Percentiles rank a stretch among this genome's conserved stretches.
phyloP scores from a whole-genome alignment of 805 yeast species.

The Pichia nanzhaoensis region DNA sequence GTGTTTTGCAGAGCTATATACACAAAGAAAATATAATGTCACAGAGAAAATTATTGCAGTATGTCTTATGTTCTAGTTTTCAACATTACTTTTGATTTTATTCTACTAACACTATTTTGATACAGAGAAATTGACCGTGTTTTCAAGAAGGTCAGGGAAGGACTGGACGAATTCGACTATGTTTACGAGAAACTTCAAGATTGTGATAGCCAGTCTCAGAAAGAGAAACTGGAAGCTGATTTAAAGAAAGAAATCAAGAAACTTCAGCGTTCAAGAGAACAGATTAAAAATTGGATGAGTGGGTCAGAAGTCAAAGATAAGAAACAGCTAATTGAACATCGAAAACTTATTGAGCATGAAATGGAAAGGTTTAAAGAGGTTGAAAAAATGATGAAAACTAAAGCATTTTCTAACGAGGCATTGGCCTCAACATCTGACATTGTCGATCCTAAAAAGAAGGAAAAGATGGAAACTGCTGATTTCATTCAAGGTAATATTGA shows the following conservation, averaged over 20 bases:
- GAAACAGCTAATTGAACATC: slow-evolving; percentile 69
- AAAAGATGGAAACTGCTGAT: slow-evolving; percentile 63
- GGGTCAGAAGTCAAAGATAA: slow-evolving; percentile 90
- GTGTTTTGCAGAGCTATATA: background rate
- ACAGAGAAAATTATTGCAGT: slow-evolving; percentile 45
- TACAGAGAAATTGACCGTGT: slow-evolving; percentile 81
- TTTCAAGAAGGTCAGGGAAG: slow-evolving; percentile 87
- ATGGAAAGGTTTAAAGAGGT: slow-evolving; percentile 96
- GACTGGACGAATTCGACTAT: slow-evolving; percentile 76
- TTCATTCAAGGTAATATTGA: slow-evolving; percentile 70
- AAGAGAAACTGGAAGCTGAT: slow-evolving; percentile 89
- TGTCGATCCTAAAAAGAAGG: slow-evolving; percentile 74
- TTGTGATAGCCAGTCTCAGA: slow-evolving; percentile 78
- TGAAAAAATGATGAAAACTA: slow-evolving; percentile 87
- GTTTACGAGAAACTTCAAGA: slow-evolving; percentile 78
- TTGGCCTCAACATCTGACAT: slow-evolving; percentile 50
- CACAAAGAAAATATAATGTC: slow-evolving; percentile 30
- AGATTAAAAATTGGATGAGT: slow-evolving; percentile 89
- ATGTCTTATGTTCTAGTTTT: slow-evolving; percentile 22
- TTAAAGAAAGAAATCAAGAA: slow-evolving; percentile 92
- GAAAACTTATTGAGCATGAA: slow-evolving; percentile 61
- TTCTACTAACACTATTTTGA: slow-evolving; percentile 2
- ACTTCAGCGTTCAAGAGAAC: slow-evolving; percentile 88
- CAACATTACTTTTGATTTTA: background rate
- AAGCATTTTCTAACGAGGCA: slow-evolving; percentile 92